Evolutionary conservation across 2,329 filamentous ascomycete species (phyloP).

Genomic region (Teratosphaeria epicoccoides): DNA sequence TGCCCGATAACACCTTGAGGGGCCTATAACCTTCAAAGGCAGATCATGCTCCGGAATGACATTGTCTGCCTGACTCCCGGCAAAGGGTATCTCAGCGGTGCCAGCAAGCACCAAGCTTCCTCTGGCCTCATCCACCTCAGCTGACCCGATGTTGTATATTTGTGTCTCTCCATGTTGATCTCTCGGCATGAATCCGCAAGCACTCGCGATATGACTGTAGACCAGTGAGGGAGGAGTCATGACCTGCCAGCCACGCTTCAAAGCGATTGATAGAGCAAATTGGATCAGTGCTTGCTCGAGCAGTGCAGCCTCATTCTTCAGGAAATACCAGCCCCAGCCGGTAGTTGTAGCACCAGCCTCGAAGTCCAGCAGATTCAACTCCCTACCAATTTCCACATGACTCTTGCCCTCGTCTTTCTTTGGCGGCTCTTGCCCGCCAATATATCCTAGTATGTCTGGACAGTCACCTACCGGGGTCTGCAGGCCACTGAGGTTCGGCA

Average conservation of each 20-base stretch:
- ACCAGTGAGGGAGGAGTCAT: constrained; percentile 83
- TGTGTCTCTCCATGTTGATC: constrained; percentile 88
- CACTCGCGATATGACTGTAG: constrained; percentile 79
- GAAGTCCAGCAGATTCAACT: constrained; percentile 88
- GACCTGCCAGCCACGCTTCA: constrained; percentile 63
- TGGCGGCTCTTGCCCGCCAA: constrained; percentile 52
- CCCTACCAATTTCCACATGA: constrained; percentile 66
- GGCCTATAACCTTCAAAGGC: constrained; percentile 69
- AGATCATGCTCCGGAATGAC: constrained; percentile 55
- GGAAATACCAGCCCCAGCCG: constrained; percentile 97
- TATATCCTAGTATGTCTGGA: constrained; percentile 58
- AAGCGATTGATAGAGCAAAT: constrained; percentile 67
- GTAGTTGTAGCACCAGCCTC: constrained; percentile 66
- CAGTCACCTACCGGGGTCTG: constrained; percentile 62
- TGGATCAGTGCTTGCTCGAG: constrained; percentile 91
- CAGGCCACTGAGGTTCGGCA: constrained; percentile 77
- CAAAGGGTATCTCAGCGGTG: constrained; percentile 90
- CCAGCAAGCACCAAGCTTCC: constrained; percentile 69
- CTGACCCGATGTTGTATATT: constrained; percentile 64
- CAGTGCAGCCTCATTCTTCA: constrained; percentile 80
- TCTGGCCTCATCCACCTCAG: constrained; percentile 52
- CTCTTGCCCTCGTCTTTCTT: constrained; percentile 9
- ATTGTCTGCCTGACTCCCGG: constrained; percentile 73
- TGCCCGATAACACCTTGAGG: constrained; percentile 87
- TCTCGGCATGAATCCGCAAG: constrained; percentile 89